Percentiles rank a stretch among this genome's conserved stretches.
phyloP scores from a whole-genome alignment of 2,329 filamentous ascomycete genomes.

The Dendryphion nanum region DNA sequence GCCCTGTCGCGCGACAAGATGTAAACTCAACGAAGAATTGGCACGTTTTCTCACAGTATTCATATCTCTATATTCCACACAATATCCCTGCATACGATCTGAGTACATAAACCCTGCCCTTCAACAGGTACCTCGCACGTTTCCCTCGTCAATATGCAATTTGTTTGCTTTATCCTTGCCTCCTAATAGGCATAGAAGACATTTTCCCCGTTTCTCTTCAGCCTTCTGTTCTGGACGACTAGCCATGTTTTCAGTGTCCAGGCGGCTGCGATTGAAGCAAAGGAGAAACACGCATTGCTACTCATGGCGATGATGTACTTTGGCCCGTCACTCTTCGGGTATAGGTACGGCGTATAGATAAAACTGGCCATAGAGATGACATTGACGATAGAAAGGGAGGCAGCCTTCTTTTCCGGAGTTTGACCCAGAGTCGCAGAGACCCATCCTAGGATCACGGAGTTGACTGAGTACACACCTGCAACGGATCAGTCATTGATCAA shows the following conservation, averaged over 20 bases:
- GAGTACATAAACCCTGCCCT: too few species aligned
- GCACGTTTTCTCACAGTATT: too few species aligned
- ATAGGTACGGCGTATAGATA: conserved; percentile 40
- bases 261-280: conserved; percentile 21
- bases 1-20: too few species aligned
- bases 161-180: too few species aligned
- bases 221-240: conserved; percentile 18
- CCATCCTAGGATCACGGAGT: conserved; percentile 41
- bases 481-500: too few species aligned
- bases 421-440: conserved; percentile 42
- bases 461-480: conserved; percentile 24
- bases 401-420: conserved; percentile 46
- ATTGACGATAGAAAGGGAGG: conserved; percentile 44
- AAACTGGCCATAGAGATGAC: conserved; percentile 39
- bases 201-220: conserved; percentile 8
- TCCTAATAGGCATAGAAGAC: conserved; percentile 10
- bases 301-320: conserved; percentile 33
- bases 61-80: too few species aligned
- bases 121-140: too few species aligned
- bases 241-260: conserved; percentile 21
- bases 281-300: conserved; percentile 27
- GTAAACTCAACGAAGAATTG: too few species aligned
- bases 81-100: too few species aligned
- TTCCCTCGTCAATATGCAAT: too few species aligned
- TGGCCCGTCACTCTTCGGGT: conserved; percentile 26